Base-by-base conservation (phyloP, 2,329 filamentous ascomycete species). In the Phyllosticta citriasiana region DNA sequence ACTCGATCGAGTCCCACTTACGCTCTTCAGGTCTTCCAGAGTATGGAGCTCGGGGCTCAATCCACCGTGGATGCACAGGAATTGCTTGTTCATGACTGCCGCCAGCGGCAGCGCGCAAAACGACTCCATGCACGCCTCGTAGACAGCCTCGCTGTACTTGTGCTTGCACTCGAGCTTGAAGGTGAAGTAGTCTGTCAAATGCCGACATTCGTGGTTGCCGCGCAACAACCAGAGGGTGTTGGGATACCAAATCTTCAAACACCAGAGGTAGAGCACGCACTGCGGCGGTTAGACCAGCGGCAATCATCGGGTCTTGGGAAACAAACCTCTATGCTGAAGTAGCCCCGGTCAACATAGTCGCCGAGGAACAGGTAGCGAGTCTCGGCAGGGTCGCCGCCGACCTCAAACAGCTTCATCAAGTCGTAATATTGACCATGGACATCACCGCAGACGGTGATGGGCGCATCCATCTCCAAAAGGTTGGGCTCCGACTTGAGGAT, bases 151-250 rank as follows among this genome's bases (percentile, higher is more conserved):
- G 35, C 91, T 96, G 78, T 99, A 99, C 77, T 99, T 99, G 84
- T 99, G 94, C 80, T 96, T 97, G 83, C 94, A 99, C 77, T 99
- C 94, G 62, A 99, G 86, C 82, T 99, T 97, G 82, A 99, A 99
- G 64, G 94, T 99, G 79, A 99, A 99, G 82, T 99, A 99, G 74
- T 99, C 94, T 62, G 94, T 99, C 82, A 99, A 83, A 80, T 99
- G 94, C 71, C 94, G 88, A 77, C 94, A 99, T 78, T 99, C 94
- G 79, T 99, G 94, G 77, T 99, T 99, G 67, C 94, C 94, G 70
- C 94, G 89, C 67, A 99, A 84, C 68, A 99, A 82, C 94, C 94
- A 99, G 62, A 99, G 85, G 22, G 91, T 93, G 76, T 97, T 91
- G 59, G 94, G 94, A 73, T 97, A 99, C 85, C 96, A 96, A 73